Base-by-base conservation (phyloP, 768 basidiomycete genomes). In the Rhizopogon rudus region DNA sequence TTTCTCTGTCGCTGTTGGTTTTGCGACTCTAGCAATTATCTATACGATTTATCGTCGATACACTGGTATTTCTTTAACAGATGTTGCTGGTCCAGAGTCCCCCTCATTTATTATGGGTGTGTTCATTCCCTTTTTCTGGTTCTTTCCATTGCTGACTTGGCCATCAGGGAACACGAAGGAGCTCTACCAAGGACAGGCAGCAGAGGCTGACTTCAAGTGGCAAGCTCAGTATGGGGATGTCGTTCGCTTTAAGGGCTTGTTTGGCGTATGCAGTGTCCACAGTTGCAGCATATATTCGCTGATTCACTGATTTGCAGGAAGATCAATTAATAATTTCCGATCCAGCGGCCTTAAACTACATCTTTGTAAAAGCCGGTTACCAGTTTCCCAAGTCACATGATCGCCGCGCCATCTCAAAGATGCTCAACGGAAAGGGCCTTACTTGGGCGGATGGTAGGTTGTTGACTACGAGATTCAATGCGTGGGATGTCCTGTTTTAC, bases 251-350 rank as follows among this genome's bases (percentile, higher is more conserved):
- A 70, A 68, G 54, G 54, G 59, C 4, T 40, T 62, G n/a, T 60
- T 71, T 44, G 63, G 69, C 29, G 68, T 59, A 51, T 40, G 69
- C 53, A 16, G 44, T 4, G 8, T 48, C 5, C 40, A 22, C 16
- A 12, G 17, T 8, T 16, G 16, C 17, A 6, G 3, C 12, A 13
- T 16, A 8, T 43, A 53, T 66, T 66, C 33, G n/a, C 40, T 50
- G 20, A 40, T 35, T 20, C 57, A 57, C 20, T 48, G 22, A 25
- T 45, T 49, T 41, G 12, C 52, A 79, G 79, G 73, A 73, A 57
- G 73, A 80, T 53, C 68, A 73, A 28, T 73, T 81, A 17, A 61
- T 79, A 31, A 59, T 81, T 4, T 66, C 76, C 4, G 80, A 81
- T 61, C 73, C 77, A 5, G 81, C 81, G 58, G 79, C 77, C 5